Base-by-base conservation (phyloP, 257 asterid genomes). In the Solanum raphanifolium region DNA sequence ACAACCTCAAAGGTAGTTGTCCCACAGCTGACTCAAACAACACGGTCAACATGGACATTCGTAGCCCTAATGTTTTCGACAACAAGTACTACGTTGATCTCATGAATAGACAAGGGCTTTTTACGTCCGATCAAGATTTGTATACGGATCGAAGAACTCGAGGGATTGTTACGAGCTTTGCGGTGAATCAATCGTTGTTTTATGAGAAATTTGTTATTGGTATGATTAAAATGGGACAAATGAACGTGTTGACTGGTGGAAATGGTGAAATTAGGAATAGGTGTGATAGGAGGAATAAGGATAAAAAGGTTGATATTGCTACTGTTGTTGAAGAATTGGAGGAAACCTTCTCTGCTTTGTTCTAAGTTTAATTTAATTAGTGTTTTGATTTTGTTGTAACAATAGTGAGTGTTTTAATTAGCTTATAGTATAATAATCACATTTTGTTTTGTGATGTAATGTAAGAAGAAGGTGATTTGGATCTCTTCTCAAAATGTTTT, bases 11-110 rank as follows among this genome's bases (percentile, higher is more conserved):
- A 38, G 1, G 5, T 6, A 65, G 73, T 1, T 84, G 87, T 4
- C 76, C 87, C 1, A 84, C 76, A 1, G 76, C 76, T 35, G 10
- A 58, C 23, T 55, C 76, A 2, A 65, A 84, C 87, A 84, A 84
- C 25, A 84, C 87, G 0, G 75, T 65, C 4, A 4, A 55, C n/a
- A 58, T 84, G 74, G 87, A 84, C 36, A 35, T 84, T 5, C n/a
- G 76, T 1, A 55, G n/a, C 36, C 87, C 87, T 12, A 84, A 55
- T 4, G 5, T 65, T 0, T 84, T 84, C 7, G 87, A 84, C 25
- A 84, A 84, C 87, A 84, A 84, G 25, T 84, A 84, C 87, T 84
- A 60, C 35, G 76, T 84, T 35, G 87, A 84, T 35, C 87, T 84
- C 35, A 84, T 68, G 87, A 84, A 84, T 38, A 58, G 87, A 4